Evolutionary conservation across 2,329 filamentous ascomycete genomes (phyloP), one percentile per base, ranked within the genome.

Genomic region (Catunica adiposa): DNA sequence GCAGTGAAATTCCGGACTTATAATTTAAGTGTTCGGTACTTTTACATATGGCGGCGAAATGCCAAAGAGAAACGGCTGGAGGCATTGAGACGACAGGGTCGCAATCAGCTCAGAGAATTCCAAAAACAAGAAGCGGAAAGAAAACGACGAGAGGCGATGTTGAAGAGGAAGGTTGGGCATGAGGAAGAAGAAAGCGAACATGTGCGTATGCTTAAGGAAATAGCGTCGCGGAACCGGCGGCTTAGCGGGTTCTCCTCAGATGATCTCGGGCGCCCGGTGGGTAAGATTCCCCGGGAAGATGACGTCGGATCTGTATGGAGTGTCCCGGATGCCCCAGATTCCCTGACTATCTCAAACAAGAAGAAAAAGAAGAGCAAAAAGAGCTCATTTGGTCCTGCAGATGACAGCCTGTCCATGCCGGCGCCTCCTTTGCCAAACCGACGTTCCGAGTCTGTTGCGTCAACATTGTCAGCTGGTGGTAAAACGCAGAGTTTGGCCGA

Each of bases 41-140:
- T 80, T 58, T 79, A 79, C 61, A 68, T 68, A 17, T 81, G 78
- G 78, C 73, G 71, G 51, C 64, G 73, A 14, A 70, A 66, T 40
- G 74, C 73, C 7, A 70, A 76, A 11, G 69, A 72, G 48, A 70
- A 69, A 17, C 70, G 73, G 2, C 69, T 76, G 15, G 70, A 72
- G 56, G 69, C 69, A n/a, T 70, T 78, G 22, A 73, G 77, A 6
- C 70, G 69, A 31, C 69, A 72, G 42, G 76, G 74, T 20, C 72
- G 74, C 53, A 74, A 78, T 42, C 71, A 75, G 59, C 69, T 75
- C 60, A 70, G 70, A 26, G 65, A 67, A 1, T 78, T 73, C 62
- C 70, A 71, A 29, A 66, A 68, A 25, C 69, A 54, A 64, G 65
- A 34, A 64, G 61, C 17, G 66, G 64, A 26, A 63, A 66, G 25